A percentile compares a stretch with the other conserved stretches of the same genome.
Evolutionary conservation across 2,329 filamentous ascomycete species (phyloP).

Genomic region (Clarireedia paspali): DNA sequence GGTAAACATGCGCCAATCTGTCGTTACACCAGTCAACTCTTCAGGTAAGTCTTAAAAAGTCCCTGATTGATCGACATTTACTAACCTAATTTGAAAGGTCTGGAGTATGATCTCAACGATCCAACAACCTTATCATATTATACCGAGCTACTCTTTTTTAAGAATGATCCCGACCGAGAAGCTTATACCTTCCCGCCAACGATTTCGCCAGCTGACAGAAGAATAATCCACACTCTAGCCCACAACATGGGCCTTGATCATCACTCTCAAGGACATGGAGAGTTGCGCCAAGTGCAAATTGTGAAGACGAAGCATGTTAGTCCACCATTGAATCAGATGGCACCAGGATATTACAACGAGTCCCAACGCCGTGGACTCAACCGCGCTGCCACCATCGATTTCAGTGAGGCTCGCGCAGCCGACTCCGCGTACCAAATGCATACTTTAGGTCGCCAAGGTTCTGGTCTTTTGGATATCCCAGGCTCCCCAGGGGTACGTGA

Average conservation of each 20-base stretch:
- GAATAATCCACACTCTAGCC: slow-evolving; percentile 86
- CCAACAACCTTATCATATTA: slow-evolving; percentile 82
- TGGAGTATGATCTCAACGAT: slow-evolving; percentile 80
- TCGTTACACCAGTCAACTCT: slow-evolving; percentile 9
- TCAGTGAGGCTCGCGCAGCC: slow-evolving; percentile 68
- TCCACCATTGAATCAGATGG: slow-evolving; percentile 33
- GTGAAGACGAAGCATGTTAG: slow-evolving; percentile 46
- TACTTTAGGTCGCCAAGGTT: slow-evolving; percentile 71
- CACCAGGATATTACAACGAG: slow-evolving; percentile 54
- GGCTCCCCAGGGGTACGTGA: slow-evolving; percentile 61
- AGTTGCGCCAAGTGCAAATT: slow-evolving; percentile 85
- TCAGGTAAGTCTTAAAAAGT: slow-evolving; percentile 12
- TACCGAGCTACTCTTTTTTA: slow-evolving; percentile 83
- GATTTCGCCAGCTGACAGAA: slow-evolving; percentile 74
- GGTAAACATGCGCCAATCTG: slow-evolving; percentile 22
- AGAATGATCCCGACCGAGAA: slow-evolving; percentile 69
- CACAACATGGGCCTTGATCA: slow-evolving; percentile 93
- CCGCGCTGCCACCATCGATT: slow-evolving; percentile 95
- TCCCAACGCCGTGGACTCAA: slow-evolving; percentile 78
- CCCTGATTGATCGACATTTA: neutral
- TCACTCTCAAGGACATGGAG: slow-evolving; percentile 78
- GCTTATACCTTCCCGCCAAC: slow-evolving; percentile 76
- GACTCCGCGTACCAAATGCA: slow-evolving; percentile 62
- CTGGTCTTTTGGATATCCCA: slow-evolving; percentile 77
- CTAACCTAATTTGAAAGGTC: slow-evolving; percentile 11